phyloP scores from a whole-genome alignment of 352 stramenopile species.

The Globisporangium nunn region DNA sequence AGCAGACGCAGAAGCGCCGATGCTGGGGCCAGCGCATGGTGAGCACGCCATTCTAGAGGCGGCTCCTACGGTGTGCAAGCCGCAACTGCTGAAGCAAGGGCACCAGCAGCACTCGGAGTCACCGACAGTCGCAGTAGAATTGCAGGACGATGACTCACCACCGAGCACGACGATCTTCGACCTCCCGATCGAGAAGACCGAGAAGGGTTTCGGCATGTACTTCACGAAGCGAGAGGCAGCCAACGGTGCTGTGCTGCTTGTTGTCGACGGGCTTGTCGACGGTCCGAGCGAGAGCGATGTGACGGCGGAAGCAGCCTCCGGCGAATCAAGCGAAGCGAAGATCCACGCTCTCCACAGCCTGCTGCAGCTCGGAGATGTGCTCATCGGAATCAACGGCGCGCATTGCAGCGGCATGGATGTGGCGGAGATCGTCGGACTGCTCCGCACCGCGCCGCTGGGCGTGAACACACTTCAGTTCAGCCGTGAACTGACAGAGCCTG shows the following conservation, averaged over 20 bases:
- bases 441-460: slow-evolving; percentile 21
- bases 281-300: neutral
- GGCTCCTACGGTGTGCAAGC: neutral
- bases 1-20: too few species aligned
- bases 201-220: slow-evolving; percentile 32
- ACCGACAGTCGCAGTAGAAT: neutral
- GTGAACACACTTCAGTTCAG: slow-evolving; percentile 28
- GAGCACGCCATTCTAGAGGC: neutral
- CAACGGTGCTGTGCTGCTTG: slow-evolving; percentile 9
- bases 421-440: slow-evolving; percentile 19
- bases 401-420: slow-evolving; percentile 19
- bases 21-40: too few species aligned
- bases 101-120: neutral
- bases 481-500: neutral
- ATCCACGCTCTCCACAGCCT: slow-evolving; percentile 2
- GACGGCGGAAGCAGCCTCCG: neutral
- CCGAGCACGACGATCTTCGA: slow-evolving; percentile 6
- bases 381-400: slow-evolving; percentile 25
- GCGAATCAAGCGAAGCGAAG: neutral
- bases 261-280: slow-evolving; percentile 35
- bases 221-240: slow-evolving; percentile 20
- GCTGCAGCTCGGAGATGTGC: slow-evolving; percentile 28
- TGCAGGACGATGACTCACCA: neutral
- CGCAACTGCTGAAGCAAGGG: neutral
- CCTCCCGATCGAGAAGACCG: slow-evolving; percentile 24